Conservation (phyloP, 164 flowering plant species). For the Tinospora cordifolia region DNA sequence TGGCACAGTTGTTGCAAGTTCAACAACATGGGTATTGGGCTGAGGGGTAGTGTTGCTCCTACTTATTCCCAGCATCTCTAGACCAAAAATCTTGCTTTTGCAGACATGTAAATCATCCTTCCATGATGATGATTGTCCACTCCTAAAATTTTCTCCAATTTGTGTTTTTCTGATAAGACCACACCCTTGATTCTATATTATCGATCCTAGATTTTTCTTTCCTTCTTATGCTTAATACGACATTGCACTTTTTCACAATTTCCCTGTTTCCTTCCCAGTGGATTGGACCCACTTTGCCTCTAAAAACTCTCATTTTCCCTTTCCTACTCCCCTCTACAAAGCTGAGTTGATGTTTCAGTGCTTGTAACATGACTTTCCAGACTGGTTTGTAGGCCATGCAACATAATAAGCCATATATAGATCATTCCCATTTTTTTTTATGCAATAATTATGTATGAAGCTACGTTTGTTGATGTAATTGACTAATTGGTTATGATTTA, state of each 20-base stretch:
- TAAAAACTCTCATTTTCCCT: neutral
- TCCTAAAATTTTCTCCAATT: neutral
- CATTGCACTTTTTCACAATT: neutral
- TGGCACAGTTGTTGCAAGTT: neutral
- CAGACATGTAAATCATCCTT: slow-evolving; percentile 3
- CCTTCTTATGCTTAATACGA: neutral
- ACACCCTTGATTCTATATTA: neutral
- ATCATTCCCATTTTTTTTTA: too few relatives aligned
- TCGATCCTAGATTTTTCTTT: neutral
- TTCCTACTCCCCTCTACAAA: neutral
- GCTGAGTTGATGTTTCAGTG: too few relatives aligned
- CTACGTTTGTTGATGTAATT: too few relatives aligned
- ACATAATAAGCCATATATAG: too few relatives aligned
- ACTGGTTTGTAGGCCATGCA: too few relatives aligned
- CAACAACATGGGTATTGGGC: neutral
- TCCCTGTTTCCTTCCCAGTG: neutral
- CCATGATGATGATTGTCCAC: slow-evolving; percentile 1
- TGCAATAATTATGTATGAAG: too few relatives aligned
- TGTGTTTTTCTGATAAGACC: neutral
- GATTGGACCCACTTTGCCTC: neutral
- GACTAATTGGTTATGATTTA: too few relatives aligned
- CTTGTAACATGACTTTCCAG: too few relatives aligned
- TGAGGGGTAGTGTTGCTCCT: neutral
- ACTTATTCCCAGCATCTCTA: neutral
- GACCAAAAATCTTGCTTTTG: slow-evolving; percentile 1